Evolutionary conservation across 179 eudicot species (phyloP), one percentile per base, ranked within the genome.

Genomic region (Beta corolliflora): DNA sequence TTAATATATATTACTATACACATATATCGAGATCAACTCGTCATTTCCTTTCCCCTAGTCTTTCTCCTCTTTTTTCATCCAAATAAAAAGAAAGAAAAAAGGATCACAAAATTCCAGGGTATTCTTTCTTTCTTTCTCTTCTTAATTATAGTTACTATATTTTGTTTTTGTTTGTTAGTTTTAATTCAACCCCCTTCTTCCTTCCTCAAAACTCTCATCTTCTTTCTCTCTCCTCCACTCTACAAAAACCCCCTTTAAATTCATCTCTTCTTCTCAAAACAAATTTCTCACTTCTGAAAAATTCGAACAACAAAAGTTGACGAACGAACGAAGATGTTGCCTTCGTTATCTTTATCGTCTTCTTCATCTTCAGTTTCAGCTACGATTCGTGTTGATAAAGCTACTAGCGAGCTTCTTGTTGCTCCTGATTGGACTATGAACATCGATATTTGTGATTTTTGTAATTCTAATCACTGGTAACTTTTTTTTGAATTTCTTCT

Each of bases 371-470:
- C 97, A 11, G 76, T 76, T 70, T 87, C 97, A 59, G 93, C 93
- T 55, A 83, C 89, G 41, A 89, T 86, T 54, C 86, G 90, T 48
- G 99, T 96, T n/a, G 93, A 94, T 75, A 96, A 96, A 86, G 97
- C 99, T 7, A 96, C 99, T 31, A 96, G 99, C 89, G 98, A 96
- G 81, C 93, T 94, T 29, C 85, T 96, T 44, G 90, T 84, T 63
- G 97, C 89, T 0, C 98, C 98, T 79, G 98, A 96, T 91, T 96
- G 99, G 99, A 88, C 98, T 45, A 81, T 94, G 81, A 96, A 96
- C 71, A 96, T 96, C 63, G 95, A 91, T 76, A 93, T 96, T 75
- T 96, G 98, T 48, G 98, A 94, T 85, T 79, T 91, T 56, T 83
- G 92, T 71, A 96, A 95, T 83, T 82, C 93, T 74, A 91, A 91